Evolutionary conservation across 805 yeast species (phyloP).

Genomic region (Myxozyma geophila): DNA sequence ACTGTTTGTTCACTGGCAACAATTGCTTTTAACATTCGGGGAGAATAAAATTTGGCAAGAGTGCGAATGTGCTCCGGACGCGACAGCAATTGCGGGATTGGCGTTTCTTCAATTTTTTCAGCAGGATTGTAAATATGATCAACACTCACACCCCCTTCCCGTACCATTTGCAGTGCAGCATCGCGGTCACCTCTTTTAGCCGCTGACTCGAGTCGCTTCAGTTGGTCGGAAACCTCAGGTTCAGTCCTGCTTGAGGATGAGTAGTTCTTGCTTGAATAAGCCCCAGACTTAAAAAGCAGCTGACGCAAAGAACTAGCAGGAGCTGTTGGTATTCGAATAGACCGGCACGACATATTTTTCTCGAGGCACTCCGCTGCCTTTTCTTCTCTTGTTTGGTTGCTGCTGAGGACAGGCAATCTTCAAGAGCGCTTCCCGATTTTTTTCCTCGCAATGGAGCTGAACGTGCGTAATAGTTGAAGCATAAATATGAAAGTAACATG

Average conservation of each 20-base stretch:
- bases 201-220: not conserved
- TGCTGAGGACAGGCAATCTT: not conserved
- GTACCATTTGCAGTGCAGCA: not conserved
- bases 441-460: not conserved
- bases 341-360: not conserved
- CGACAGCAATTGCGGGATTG: not conserved
- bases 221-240: not conserved
- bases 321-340: not conserved
- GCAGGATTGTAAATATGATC: constrained; percentile 2
- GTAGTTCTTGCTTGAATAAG: not conserved
- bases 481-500: not conserved
- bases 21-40: constrained; percentile 79
- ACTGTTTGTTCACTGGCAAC: constrained; percentile 77
- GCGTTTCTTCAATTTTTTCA: not conserved
- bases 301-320: too few species aligned
- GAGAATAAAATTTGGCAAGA: constrained; percentile 71
- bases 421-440: not conserved
- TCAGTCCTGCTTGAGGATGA: not conserved
- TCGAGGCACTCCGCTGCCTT: not conserved
- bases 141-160: not conserved
- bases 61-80: constrained; percentile 17
- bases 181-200: not conserved
- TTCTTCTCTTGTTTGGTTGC: not conserved
- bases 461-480: not conserved
- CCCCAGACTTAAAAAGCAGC: too few species aligned